A percentile compares a stretch with the other conserved stretches of the same genome.
Conservation (phyloP, 805 yeast genomes). For the Candida mattraensis region DNA sequence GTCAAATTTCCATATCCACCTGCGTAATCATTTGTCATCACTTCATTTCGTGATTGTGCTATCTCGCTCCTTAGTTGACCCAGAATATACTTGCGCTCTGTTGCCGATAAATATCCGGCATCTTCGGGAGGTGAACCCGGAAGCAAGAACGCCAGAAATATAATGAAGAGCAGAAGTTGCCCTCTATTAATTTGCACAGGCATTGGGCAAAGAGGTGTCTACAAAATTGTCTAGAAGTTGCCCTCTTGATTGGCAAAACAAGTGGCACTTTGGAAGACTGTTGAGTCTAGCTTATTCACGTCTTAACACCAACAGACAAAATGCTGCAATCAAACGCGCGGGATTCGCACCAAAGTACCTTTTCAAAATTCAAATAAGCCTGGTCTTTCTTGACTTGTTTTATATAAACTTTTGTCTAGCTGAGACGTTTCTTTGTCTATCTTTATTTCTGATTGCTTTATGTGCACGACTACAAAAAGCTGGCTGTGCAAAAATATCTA, state of each 20-base stretch:
- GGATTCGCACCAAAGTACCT: too few relatives aligned
- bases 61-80: constrained; percentile 37
- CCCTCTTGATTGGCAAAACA: not conserved
- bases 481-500: too few relatives aligned
- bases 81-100: constrained; percentile 28
- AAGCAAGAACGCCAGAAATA: constrained; percentile 41
- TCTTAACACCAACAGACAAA: too few relatives aligned
- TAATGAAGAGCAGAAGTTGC: constrained; percentile 35
- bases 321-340: too few relatives aligned
- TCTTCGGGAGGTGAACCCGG: constrained; percentile 40
- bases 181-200: constrained; percentile 30
- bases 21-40: constrained; percentile 44
- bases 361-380: too few relatives aligned
- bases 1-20: constrained; percentile 70
- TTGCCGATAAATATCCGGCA: constrained; percentile 27
- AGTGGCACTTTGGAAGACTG: too few relatives aligned
- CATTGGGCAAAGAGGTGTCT: constrained; percentile 11
- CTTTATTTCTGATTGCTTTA: too few relatives aligned
- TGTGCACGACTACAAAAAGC: too few relatives aligned
- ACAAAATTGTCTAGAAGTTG: not conserved
- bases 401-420: too few relatives aligned
- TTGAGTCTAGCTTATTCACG: too few relatives aligned
- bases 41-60: constrained; percentile 30
- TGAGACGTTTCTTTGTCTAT: too few relatives aligned
- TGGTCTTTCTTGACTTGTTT: too few relatives aligned